A percentile compares a stretch with the other conserved stretches of the same genome.
Evolutionary conservation across 192 early-diverging fungal genomes (phyloP).

Genomic region (Podila epicladia): DNA sequence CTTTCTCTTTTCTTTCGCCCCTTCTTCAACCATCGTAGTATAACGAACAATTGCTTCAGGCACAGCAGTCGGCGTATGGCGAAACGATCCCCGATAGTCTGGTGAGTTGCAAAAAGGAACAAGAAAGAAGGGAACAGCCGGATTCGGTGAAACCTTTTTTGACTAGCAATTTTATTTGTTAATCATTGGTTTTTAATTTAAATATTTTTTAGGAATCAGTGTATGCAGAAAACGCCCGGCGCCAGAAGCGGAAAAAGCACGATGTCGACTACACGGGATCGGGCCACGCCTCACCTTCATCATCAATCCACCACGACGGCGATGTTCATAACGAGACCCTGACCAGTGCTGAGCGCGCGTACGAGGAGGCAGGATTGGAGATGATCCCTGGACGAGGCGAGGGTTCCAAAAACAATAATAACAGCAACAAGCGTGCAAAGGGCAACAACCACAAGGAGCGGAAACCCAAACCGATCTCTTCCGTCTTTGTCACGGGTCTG

Average conservation of each 20-base stretch:
- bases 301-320: not conserved
- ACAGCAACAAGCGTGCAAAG: constrained; percentile 57
- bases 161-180: not conserved
- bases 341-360: not conserved
- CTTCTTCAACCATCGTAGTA: constrained; percentile 45
- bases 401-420: constrained; percentile 6
- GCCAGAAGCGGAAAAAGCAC: constrained; percentile 36
- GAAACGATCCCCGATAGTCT: constrained; percentile 47
- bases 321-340: not conserved
- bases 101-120: constrained; percentile 5
- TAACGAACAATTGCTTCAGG: constrained; percentile 66
- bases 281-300: not conserved
- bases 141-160: not conserved
- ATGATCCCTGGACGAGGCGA: constrained; percentile 18
- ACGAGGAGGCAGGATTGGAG: constrained; percentile 11
- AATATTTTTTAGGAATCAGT: constrained; percentile 41
- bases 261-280: constrained; percentile 22
- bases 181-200: not conserved
- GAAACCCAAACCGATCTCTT: constrained; percentile 72
- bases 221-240: constrained; percentile 28
- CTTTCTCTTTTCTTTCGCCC: not conserved
- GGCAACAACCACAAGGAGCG: constrained; percentile 55
- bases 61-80: constrained; percentile 75
- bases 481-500: constrained; percentile 88
- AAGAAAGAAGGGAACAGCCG: not conserved